phyloP scores from a whole-genome alignment of 148 eudicot genomes.

The Dianthus caryophyllus region DNA sequence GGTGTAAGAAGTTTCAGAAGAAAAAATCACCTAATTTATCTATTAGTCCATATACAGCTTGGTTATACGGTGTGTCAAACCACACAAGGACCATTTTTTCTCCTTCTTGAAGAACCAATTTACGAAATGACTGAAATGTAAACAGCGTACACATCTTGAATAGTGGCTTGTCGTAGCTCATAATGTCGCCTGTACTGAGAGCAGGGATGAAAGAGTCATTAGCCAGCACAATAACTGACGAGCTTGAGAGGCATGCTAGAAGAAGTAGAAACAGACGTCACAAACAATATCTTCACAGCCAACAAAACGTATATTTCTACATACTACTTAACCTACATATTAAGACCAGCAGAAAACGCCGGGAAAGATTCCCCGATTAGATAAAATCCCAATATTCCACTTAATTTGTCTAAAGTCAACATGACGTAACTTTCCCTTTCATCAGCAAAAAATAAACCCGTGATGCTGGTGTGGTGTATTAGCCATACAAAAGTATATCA shows the following conservation, averaged over 20 bases:
- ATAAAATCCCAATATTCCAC: background rate
- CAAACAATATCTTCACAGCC: background rate
- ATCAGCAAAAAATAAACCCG: background rate
- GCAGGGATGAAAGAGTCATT: conserved; percentile 9
- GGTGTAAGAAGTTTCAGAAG: conserved; percentile 2
- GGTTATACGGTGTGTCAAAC: conserved; percentile 95
- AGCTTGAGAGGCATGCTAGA: background rate
- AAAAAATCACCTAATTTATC: conserved; percentile 82
- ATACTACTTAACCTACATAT: background rate
- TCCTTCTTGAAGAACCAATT: conserved; percentile 95
- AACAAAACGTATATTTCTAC: too few species aligned
- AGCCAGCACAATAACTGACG: conserved; percentile 1
- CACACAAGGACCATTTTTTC: conserved; percentile 98
- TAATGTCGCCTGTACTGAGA: conserved; percentile 45
- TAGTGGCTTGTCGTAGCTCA: conserved; percentile 55
- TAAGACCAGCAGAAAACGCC: background rate
- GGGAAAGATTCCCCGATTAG: too few species aligned
- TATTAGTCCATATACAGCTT: conserved; percentile 96
- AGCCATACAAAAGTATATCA: background rate
- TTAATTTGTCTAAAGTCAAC: conserved; percentile 1
- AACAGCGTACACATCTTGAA: conserved; percentile 72
- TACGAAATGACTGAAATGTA: conserved; percentile 80
- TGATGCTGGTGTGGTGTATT: conserved; percentile 2
- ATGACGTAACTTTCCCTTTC: background rate
- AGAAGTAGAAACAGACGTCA: background rate